Percentiles rank a stretch among this genome's conserved stretches.
Conservation (phyloP, 371 early-diverging fungal species). For the Mucor ambiguus region DNA sequence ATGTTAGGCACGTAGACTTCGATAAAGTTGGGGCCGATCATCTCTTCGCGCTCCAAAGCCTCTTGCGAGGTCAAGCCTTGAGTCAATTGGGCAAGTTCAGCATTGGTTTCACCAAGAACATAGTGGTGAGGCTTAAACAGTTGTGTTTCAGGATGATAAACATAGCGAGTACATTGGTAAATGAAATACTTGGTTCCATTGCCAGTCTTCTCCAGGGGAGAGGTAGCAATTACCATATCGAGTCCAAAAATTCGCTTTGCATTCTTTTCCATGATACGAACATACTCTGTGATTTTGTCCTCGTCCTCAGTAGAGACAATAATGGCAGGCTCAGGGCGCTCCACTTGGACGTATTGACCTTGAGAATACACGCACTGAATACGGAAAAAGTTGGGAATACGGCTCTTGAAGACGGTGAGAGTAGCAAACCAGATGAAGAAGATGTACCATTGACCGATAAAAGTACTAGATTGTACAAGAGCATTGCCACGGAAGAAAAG, state of each 20-base stretch:
- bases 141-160: constrained; percentile 19
- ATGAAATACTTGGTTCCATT: constrained; percentile 67
- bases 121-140: constrained; percentile 63
- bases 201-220: constrained; percentile 48
- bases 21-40: constrained; percentile 76
- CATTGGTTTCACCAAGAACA: constrained; percentile 56
- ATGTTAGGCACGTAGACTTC: constrained; percentile 63
- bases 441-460: constrained; percentile 68
- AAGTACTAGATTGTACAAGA: constrained; percentile 41
- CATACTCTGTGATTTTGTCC: constrained; percentile 11
- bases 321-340: constrained; percentile 48
- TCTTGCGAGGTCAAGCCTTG: constrained; percentile 61
- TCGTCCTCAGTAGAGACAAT: constrained; percentile 19
- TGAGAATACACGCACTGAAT: constrained; percentile 53
- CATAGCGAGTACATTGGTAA: constrained; percentile 78
- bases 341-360: constrained; percentile 70
- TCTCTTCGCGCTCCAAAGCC: constrained; percentile 59
- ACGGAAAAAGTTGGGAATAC: constrained; percentile 71
- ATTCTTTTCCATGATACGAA: constrained; percentile 27
- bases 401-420: constrained; percentile 45
- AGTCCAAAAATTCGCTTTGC: constrained; percentile 34
- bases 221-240: constrained; percentile 46
- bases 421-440: constrained; percentile 65
- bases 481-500: constrained; percentile 33
- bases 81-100: constrained; percentile 41